These are phyloP conservation scores for Pleurotus cornucopiae DNA, from an alignment of 768 basidiomycete species.

Conservation along the genomic window DNA sequence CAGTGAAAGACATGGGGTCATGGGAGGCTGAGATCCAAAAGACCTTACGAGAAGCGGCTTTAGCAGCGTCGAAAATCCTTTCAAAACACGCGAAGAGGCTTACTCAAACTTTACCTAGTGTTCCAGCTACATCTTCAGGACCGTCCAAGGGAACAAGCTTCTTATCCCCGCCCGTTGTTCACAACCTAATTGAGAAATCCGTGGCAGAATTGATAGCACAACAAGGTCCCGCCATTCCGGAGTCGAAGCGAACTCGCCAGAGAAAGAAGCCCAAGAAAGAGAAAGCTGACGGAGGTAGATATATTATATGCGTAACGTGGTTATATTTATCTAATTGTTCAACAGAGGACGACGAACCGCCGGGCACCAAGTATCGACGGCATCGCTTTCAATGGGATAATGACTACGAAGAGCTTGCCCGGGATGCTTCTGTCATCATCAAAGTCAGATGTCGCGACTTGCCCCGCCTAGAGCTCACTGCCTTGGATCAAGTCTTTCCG, in stretches of 20 bases:
- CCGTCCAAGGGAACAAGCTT: conserved; percentile 18
- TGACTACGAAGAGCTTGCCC: conserved; percentile 85
- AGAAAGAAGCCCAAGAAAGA: conserved; percentile 31
- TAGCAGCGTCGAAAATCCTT: conserved; percentile 41
- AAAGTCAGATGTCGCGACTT: conserved; percentile 66
- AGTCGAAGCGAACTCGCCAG: conserved; percentile 14
- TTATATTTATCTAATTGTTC: too few relatives aligned
- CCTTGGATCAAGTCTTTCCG: conserved; percentile 77
- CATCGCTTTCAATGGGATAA: conserved; percentile 79
- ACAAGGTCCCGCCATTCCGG: conserved; percentile 40
- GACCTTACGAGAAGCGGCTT: conserved; percentile 52
- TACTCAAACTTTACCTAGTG: not conserved
- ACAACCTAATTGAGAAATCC: conserved; percentile 47
- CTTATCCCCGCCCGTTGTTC: conserved; percentile 33
- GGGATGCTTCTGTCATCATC: conserved; percentile 81
- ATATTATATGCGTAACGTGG: conserved; percentile 10
- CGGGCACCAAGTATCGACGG: conserved; percentile 35
- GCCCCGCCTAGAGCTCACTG: conserved; percentile 63
- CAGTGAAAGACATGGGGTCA: conserved; percentile 40
- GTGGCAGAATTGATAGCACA: conserved; percentile 45
- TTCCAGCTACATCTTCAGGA: conserved; percentile 1
- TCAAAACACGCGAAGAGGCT: conserved; percentile 19
- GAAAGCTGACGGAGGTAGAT: conserved; percentile 16
- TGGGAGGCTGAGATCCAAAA: conserved; percentile 63
- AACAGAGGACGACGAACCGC: conserved; percentile 7